A percentile compares a stretch with the other conserved stretches of the same genome.
phyloP scores from a whole-genome alignment of 768 basidiomycete species.

The Serendipita sp. region DNA sequence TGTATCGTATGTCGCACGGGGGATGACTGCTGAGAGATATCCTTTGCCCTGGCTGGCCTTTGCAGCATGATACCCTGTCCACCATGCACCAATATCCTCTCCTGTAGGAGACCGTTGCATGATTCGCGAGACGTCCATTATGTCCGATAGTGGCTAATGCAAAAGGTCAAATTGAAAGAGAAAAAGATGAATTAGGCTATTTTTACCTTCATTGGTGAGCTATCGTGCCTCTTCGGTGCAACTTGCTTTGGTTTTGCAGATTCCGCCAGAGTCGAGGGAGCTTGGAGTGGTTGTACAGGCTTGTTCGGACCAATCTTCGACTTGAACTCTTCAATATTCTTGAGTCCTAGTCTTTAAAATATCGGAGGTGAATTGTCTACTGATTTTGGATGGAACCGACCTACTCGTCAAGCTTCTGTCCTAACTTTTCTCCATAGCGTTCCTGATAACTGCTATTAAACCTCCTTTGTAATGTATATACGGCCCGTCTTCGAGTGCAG shows the following conservation, averaged over 20 bases:
- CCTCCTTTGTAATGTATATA: neutral
- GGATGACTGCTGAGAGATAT: conserved; percentile 70
- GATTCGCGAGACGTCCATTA: conserved; percentile 63
- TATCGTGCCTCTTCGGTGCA: conserved; percentile 37
- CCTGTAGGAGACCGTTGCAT: conserved; percentile 51
- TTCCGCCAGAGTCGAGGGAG: conserved; percentile 27
- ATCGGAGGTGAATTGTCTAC: conserved; percentile 13
- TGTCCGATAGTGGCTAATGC: conserved; percentile 57
- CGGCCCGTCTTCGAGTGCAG: neutral
- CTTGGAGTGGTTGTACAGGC: conserved; percentile 9
- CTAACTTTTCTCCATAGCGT: conserved; percentile 52
- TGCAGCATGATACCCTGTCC: conserved; percentile 79
- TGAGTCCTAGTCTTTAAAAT: conserved; percentile 26
- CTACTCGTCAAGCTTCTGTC: conserved; percentile 48
- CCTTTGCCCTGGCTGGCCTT: conserved; percentile 68
- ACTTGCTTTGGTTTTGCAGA: conserved; percentile 18
- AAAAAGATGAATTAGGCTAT: conserved; percentile 7
- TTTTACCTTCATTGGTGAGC: conserved; percentile 51
- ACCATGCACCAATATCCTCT: conserved; percentile 63
- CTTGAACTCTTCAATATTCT: conserved; percentile 25
- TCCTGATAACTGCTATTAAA: neutral
- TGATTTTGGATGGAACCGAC: conserved; percentile 16
- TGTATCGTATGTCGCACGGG: conserved; percentile 50
- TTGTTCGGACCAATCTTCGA: conserved; percentile 15
- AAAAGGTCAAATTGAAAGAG: conserved; percentile 7